Evolutionary conservation across 495 filamentous ascomycete genomes (phyloP).

Genomic region (Xylaria telfairii): DNA sequence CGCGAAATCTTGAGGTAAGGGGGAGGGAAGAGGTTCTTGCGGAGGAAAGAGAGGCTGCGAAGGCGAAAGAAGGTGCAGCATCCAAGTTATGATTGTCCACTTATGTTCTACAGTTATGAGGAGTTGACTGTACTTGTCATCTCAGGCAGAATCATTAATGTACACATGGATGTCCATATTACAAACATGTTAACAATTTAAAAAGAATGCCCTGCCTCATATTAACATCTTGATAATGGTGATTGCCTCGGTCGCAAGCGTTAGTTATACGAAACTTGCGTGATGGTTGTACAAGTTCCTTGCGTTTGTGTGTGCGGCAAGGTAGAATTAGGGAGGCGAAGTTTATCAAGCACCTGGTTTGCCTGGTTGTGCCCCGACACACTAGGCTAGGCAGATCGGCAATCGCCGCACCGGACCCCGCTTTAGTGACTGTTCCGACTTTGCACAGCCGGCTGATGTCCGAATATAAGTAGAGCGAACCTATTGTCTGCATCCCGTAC

Average conservation of each 20-base stretch:
- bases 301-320: not conserved
- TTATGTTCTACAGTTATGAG: not conserved
- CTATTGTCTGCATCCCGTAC: not conserved
- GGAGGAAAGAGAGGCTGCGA: conserved; percentile 39
- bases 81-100: conserved; percentile 32
- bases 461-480: not conserved
- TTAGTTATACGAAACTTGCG: not conserved
- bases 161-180: not conserved
- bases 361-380: not conserved
- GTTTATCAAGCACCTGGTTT: no score
- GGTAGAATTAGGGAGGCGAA: not conserved
- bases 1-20: conserved; percentile 60
- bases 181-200: not conserved
- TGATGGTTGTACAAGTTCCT: not conserved
- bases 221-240: not conserved
- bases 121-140: not conserved
- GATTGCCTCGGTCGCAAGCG: not conserved
- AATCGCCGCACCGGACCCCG: not conserved
- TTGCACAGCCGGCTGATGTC: not conserved
- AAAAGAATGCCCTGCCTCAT: not conserved
- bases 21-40: conserved; percentile 58
- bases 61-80: not conserved
- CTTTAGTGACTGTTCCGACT: not conserved
- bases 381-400: not conserved
- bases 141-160: not conserved